These are phyloP conservation scores for Hibiscus syriacus DNA, from an alignment of 345 rosid species.

Conservation along the genomic window DNA sequence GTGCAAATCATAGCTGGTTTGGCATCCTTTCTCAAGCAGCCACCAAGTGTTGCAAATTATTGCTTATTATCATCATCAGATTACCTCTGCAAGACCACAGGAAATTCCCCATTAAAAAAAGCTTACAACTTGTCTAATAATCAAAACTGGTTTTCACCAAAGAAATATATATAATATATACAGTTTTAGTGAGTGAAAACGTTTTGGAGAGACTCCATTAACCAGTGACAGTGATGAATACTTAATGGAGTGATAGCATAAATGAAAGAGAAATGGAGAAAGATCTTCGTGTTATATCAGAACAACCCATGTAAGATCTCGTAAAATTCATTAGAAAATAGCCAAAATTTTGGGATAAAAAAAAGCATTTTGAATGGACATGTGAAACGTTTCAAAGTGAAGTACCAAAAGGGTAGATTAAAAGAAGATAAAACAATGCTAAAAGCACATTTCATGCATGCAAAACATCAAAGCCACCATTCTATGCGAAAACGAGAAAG, in stretches of 20 bases:
- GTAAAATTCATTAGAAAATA: not conserved
- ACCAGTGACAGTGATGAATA: not conserved
- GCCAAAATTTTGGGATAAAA: not conserved
- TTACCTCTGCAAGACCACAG: slow-evolving; percentile 27
- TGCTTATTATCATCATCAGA: slow-evolving; percentile 13
- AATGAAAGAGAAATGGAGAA: not conserved
- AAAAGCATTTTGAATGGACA: not conserved
- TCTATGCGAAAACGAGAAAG: not conserved
- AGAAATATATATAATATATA: not conserved
- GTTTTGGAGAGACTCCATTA: not conserved
- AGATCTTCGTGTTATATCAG: not conserved
- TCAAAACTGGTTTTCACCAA: not conserved
- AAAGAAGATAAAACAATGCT: not conserved
- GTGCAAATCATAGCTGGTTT: slow-evolving; percentile 94
- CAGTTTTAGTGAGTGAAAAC: not conserved
- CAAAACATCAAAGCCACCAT: slow-evolving; percentile 2
- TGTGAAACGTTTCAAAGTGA: slow-evolving; percentile 10
- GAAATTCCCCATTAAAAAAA: slow-evolving; percentile 8
- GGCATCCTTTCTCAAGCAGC: slow-evolving; percentile 84
- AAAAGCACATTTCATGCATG: slow-evolving; percentile 24
- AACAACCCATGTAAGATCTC: not conserved
- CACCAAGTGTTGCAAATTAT: slow-evolving; percentile 23
- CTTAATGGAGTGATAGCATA: not conserved
- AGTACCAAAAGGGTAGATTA: slow-evolving; percentile 7
- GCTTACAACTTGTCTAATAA: not conserved